These are phyloP conservation scores for Guyanaporus albipodus DNA, from an alignment of 768 basidiomycete species.

Conservation along the genomic window DNA sequence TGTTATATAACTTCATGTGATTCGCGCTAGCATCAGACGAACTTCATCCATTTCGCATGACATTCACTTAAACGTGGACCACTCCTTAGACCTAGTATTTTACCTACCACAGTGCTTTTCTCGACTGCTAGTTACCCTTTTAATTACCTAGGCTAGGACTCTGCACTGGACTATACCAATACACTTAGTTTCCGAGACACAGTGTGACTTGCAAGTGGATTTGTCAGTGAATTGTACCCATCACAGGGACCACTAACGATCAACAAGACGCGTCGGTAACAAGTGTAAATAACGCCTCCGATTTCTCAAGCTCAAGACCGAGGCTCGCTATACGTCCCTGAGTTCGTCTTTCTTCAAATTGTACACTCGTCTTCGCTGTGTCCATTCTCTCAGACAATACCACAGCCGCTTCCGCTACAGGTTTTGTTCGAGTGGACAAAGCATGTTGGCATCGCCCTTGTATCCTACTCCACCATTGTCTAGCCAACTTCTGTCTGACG, in stretches of 20 bases:
- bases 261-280: constrained; percentile 22
- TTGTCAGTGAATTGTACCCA: too few species aligned
- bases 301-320: constrained; percentile 9
- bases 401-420: neutral
- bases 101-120: neutral
- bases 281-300: constrained; percentile 24
- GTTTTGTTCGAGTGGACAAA: constrained; percentile 20
- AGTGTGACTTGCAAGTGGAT: too few species aligned
- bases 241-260: too few species aligned
- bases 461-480: constrained; percentile 52
- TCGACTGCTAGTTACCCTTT: neutral
- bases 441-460: constrained; percentile 68
- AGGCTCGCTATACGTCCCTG: neutral
- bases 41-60: neutral
- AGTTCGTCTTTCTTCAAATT: constrained; percentile 17
- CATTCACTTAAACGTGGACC: neutral
- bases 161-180: neutral
- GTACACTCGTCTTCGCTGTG: constrained; percentile 12
- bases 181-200: too few species aligned
- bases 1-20: constrained; percentile 18
- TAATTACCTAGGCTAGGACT: constrained; percentile 2
- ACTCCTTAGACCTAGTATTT: constrained; percentile 11
- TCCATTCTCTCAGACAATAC: constrained; percentile 2
- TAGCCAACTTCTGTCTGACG: constrained; percentile 46
- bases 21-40: constrained; percentile 5